Conservation (phyloP, 2,329 filamentous ascomycete genomes). For the Penicillium sp. region DNA sequence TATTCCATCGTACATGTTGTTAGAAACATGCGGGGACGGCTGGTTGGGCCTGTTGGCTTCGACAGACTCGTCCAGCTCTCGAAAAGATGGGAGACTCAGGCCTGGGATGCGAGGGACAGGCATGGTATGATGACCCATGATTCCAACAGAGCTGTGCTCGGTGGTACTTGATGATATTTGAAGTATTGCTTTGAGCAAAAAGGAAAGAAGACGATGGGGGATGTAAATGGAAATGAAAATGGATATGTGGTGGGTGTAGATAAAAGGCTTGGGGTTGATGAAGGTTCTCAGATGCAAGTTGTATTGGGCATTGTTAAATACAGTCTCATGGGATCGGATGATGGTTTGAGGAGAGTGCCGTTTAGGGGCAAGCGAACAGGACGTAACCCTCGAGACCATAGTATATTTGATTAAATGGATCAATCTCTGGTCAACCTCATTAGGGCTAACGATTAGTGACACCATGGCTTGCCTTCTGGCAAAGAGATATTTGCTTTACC, state of each 20-base stretch:
- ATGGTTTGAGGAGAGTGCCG: neutral
- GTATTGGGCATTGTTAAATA: conserved; percentile 2
- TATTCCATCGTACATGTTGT: neutral
- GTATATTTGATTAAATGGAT: neutral
- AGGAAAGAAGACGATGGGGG: neutral
- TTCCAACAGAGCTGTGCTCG: neutral
- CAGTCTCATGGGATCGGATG: neutral
- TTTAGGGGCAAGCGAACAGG: neutral
- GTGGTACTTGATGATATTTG: neutral
- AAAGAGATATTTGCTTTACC: neutral
- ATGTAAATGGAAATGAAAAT: neutral
- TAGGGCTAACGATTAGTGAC: neutral
- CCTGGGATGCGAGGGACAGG: conserved; percentile 2
- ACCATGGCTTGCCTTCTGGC: neutral
- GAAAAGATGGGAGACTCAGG: conserved; percentile 4
- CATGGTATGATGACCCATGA: neutral
- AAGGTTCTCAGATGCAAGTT: conserved; percentile 7
- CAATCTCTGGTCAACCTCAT: neutral
- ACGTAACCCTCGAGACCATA: neutral
- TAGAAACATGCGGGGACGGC: neutral
- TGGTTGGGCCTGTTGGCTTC: neutral
- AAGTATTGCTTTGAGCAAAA: neutral
- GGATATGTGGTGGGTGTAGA: neutral
- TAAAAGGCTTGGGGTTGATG: conserved; percentile 7
- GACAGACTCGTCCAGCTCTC: conserved; percentile 3